phyloP scores from a whole-genome alignment of 768 basidiomycete genomes.

The Gymnopilus junonius region DNA sequence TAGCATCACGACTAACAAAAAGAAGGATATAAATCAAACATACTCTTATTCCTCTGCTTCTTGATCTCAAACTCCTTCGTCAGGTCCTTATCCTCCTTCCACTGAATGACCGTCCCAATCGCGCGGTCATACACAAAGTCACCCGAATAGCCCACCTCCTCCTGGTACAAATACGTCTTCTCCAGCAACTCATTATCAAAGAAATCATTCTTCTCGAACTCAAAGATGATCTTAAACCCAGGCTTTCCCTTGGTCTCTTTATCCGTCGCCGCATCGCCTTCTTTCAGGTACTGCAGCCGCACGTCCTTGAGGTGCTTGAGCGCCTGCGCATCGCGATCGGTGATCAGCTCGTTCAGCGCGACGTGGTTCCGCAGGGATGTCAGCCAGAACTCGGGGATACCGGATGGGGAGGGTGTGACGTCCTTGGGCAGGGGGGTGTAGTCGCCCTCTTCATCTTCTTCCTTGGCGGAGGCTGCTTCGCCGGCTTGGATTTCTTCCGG shows the following conservation, averaged over 20 bases:
- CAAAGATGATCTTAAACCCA: constrained; percentile 92
- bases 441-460: constrained; percentile 77
- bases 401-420: constrained; percentile 41
- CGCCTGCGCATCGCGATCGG: constrained; percentile 87
- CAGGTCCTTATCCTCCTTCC: constrained; percentile 98
- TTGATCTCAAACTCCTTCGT: constrained; percentile 98
- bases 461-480: constrained; percentile 71
- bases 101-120: constrained; percentile 91
- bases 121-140: constrained; percentile 97
- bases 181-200: constrained; percentile 84
- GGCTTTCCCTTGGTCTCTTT: constrained; percentile 62
- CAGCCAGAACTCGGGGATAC: constrained; percentile 97
- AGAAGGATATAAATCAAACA: constrained; percentile 28
- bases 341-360: constrained; percentile 86
- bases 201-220: constrained; percentile 82
- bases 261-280: constrained; percentile 40
- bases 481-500: constrained; percentile 85
- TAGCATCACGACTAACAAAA: background rate
- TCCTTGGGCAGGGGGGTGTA: constrained; percentile 67
- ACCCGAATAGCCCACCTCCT: constrained; percentile 93
- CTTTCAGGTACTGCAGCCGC: constrained; percentile 73
- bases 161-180: constrained; percentile 94
- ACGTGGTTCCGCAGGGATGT: constrained; percentile 94
- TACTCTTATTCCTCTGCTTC: constrained; percentile 99
- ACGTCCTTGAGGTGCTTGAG: constrained; percentile 86